phyloP scores from a whole-genome alignment of 495 filamentous ascomycete species.

The Aspergillus homomorphus region DNA sequence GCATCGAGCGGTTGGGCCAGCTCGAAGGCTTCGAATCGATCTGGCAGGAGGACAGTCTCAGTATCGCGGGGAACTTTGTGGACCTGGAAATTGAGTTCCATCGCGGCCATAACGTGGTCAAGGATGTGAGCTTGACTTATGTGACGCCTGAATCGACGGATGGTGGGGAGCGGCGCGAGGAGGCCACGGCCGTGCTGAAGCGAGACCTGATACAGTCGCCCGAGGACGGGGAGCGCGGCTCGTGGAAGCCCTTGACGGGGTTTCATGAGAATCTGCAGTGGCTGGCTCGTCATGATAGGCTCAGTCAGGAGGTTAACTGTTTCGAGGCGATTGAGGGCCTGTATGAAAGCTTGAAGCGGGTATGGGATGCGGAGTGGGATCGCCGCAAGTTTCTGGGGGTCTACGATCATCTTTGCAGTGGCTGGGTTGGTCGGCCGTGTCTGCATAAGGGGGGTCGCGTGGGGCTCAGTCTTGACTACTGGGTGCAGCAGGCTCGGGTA shows the following conservation, averaged over 20 bases:
- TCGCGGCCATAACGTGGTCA: slow-evolving; percentile 42
- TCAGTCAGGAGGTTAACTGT: slow-evolving; percentile 81
- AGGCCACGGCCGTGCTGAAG: slow-evolving; percentile 51
- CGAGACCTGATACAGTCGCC: slow-evolving; percentile 44
- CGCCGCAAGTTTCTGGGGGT: slow-evolving; percentile 39
- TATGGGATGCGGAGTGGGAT: slow-evolving; percentile 52
- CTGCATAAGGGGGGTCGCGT: slow-evolving; percentile 72
- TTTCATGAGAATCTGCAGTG: slow-evolving; percentile 82
- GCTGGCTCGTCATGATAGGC: slow-evolving; percentile 71
- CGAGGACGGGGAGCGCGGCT: slow-evolving; percentile 36
- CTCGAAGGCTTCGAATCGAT: slow-evolving; percentile 71
- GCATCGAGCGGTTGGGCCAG: slow-evolving; percentile 71
- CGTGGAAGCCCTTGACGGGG: slow-evolving; percentile 58
- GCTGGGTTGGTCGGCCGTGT: slow-evolving; percentile 66
- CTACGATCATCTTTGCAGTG: slow-evolving; percentile 48
- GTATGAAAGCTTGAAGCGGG: slow-evolving; percentile 63
- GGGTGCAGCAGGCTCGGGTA: slow-evolving; percentile 62
- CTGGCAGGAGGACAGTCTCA: slow-evolving; percentile 66
- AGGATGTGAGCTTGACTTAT: slow-evolving; percentile 45
- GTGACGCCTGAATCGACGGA: slow-evolving; percentile 43
- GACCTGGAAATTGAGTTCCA: slow-evolving; percentile 52
- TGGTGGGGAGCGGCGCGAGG: slow-evolving; percentile 39
- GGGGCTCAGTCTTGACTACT: slow-evolving; percentile 82
- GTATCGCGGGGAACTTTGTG: slow-evolving; percentile 65
- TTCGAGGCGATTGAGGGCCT: slow-evolving; percentile 86